These are phyloP conservation scores for Aspergillus bombycis DNA, from an alignment of 2,329 filamentous ascomycete species.

Conservation along the genomic window DNA sequence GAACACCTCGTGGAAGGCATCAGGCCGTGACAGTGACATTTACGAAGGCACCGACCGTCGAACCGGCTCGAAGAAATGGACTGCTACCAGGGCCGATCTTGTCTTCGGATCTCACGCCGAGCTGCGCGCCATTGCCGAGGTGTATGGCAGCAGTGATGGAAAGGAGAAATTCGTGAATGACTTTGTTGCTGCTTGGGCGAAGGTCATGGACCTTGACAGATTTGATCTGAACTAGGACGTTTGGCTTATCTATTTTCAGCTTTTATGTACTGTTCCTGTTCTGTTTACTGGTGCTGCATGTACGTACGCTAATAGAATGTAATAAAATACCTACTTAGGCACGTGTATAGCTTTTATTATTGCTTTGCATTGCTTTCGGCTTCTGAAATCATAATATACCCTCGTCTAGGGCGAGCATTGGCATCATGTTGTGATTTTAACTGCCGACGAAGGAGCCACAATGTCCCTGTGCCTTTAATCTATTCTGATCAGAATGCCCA, in stretches of 20 bases:
- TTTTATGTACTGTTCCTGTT: not conserved
- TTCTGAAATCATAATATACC: not conserved
- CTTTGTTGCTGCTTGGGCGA: slow-evolving; percentile 72
- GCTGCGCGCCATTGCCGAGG: slow-evolving; percentile 70
- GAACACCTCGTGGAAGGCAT: slow-evolving; percentile 65
- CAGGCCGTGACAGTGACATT: slow-evolving; percentile 54
- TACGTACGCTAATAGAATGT: not conserved
- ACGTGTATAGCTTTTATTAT: too few species aligned
- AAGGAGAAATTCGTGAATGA: slow-evolving; percentile 69
- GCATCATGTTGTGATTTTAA: not conserved
- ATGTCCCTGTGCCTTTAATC: not conserved
- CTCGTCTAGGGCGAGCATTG: not conserved
- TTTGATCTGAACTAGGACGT: slow-evolving; percentile 54
- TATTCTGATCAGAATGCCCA: not conserved
- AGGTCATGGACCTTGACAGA: slow-evolving; percentile 74
- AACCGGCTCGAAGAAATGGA: slow-evolving; percentile 69
- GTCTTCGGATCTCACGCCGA: slow-evolving; percentile 76
- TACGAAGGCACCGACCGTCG: slow-evolving; percentile 69
- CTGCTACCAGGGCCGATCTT: slow-evolving; percentile 68
- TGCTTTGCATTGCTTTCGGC: not conserved
- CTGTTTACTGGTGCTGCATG: not conserved
- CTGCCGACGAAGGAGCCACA: not conserved
- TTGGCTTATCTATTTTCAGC: not conserved
- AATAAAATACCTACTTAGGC: too few species aligned
- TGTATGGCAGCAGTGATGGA: slow-evolving; percentile 66